Percentiles rank a stretch among this genome's conserved stretches.
Conservation (phyloP, 2,329 filamentous ascomycete species). For the Aspergillus fructus region DNA sequence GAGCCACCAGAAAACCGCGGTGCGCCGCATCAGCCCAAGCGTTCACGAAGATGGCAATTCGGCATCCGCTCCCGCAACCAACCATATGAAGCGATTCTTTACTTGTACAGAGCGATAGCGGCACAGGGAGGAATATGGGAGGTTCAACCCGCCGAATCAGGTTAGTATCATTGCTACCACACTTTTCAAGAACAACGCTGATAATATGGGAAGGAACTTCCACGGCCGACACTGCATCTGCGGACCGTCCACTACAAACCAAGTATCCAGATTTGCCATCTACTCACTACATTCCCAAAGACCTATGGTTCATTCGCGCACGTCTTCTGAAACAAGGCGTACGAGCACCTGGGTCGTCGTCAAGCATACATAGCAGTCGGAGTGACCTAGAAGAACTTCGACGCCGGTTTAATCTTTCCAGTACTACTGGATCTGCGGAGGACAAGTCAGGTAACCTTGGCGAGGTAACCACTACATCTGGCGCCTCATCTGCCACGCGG, state of each 20-base stretch:
- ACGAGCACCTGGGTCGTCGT: conserved; percentile 51
- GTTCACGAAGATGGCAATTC: conserved; percentile 91
- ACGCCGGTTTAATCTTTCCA: conserved; percentile 38
- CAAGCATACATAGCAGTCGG: conserved; percentile 40
- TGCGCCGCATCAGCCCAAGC: conserved; percentile 52
- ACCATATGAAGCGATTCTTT: conserved; percentile 89
- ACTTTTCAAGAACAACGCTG: neutral
- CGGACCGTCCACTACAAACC: conserved; percentile 40
- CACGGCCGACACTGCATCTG: conserved; percentile 36
- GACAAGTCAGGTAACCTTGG: conserved; percentile 33
- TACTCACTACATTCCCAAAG: conserved; percentile 82
- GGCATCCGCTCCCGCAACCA: conserved; percentile 93
- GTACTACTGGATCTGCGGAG: conserved; percentile 30
- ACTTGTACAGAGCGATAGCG: conserved; percentile 87
- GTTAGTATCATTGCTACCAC: conserved; percentile 23
- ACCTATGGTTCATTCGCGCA: conserved; percentile 92
- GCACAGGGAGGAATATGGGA: conserved; percentile 91
- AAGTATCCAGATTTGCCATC: conserved; percentile 47
- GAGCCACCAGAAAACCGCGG: conserved; percentile 55
- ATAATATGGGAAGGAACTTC: conserved; percentile 23
- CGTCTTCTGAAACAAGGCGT: conserved; percentile 82
- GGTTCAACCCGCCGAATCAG: conserved; percentile 47
- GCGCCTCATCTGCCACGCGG: conserved; percentile 39
- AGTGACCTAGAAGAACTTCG: conserved; percentile 44
- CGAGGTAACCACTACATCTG: conserved; percentile 31